Percentiles rank a stretch among this genome's conserved stretches.
These are phyloP conservation scores for Solanum piurae DNA, from an alignment of 257 asterid genomes.

Conservation along the genomic window DNA sequence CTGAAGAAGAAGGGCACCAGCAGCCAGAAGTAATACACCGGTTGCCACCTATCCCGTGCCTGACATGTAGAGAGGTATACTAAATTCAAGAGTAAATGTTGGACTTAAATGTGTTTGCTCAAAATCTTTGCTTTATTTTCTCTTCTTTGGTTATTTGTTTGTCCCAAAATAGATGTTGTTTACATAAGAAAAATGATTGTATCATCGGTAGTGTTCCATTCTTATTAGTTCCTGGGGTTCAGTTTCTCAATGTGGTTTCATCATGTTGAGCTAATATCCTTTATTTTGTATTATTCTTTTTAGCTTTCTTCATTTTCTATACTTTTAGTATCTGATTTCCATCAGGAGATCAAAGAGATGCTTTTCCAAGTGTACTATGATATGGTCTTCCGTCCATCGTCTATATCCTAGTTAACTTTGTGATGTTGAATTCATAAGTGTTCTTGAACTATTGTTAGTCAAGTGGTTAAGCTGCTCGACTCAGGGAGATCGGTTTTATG, in stretches of 20 bases:
- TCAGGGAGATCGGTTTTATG: background rate
- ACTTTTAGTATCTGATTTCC: background rate
- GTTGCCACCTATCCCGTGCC: background rate
- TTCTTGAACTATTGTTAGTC: background rate
- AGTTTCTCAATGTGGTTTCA: background rate
- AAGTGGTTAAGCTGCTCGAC: background rate
- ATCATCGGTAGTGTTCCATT: constrained; percentile 20
- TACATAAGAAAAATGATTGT: constrained; percentile 26
- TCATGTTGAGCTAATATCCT: background rate
- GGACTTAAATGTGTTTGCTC: constrained; percentile 25
- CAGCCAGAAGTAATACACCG: constrained; percentile 41
- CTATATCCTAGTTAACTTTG: background rate
- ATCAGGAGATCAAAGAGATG: background rate
- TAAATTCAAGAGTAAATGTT: constrained; percentile 17
- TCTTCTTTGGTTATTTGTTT: background rate
- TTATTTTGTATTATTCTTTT: background rate
- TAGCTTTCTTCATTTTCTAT: background rate
- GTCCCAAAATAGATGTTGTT: background rate
- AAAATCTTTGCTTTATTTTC: constrained; percentile 13
- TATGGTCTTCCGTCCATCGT: background rate
- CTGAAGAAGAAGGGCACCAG: constrained; percentile 72
- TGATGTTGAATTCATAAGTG: background rate
- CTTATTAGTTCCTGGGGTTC: constrained; percentile 3
- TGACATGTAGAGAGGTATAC: constrained; percentile 29
- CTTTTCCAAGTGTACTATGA: background rate